phyloP scores from a whole-genome alignment of 1,284 basidiomycete species.

The Salmacisia buchloeana region DNA sequence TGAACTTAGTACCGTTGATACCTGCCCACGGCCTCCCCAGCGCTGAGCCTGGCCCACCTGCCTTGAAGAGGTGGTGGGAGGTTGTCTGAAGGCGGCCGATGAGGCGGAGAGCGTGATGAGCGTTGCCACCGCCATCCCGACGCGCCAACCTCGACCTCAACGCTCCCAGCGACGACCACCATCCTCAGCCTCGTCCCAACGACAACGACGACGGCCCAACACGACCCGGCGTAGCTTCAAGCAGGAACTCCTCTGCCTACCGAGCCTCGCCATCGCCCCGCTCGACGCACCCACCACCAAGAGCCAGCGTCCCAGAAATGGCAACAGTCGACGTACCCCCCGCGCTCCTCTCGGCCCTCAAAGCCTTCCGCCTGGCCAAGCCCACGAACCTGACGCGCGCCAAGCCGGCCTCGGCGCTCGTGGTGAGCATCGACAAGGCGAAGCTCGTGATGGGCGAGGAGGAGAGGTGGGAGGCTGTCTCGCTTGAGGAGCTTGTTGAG shows the following conservation, averaged over 20 bases:
- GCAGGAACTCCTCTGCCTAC: not conserved
- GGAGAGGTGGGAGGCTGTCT: conserved; percentile 27
- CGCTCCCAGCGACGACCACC: no score
- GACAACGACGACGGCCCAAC: no score
- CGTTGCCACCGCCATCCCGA: no score
- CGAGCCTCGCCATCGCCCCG: not conserved
- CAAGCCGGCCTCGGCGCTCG: conserved; percentile 22
- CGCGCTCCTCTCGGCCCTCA: conserved; percentile 20
- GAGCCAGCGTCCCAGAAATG: conserved; percentile 9
- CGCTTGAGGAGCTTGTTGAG: conserved; percentile 39
- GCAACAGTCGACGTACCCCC: conserved; percentile 43
- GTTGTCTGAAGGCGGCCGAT: no score
- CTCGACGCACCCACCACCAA: not conserved
- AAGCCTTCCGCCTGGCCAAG: conserved; percentile 35
- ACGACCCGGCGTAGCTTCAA: no score
- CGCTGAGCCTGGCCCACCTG: no score
- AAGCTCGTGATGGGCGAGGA: conserved; percentile 36
- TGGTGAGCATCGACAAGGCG: conserved; percentile 44
- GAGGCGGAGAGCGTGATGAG: no score
- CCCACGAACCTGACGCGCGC: conserved; percentile 11
- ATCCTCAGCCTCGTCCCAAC: no score
- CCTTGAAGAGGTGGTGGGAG: no score
- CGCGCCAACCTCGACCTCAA: no score
- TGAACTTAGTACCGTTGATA: no score
- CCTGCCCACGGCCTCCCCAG: no score